Evolutionary conservation across 768 basidiomycete species (phyloP), one percentile per base, ranked within the genome.

Genomic region (Saitozyma sp.): DNA sequence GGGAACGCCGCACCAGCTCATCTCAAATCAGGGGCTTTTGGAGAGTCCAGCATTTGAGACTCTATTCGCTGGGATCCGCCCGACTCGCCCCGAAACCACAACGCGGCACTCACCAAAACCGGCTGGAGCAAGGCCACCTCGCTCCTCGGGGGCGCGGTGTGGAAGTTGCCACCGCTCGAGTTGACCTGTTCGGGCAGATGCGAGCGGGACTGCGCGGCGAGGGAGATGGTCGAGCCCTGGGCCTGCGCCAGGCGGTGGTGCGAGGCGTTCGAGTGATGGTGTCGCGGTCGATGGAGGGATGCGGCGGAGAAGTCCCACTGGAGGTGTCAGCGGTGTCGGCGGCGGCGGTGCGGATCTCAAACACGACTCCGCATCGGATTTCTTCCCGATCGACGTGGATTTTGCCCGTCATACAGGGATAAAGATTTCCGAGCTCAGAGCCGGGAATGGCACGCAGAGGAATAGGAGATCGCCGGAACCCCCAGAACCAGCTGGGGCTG

Each of bases 261-360:
- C 45, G 78, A 74, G 4, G 64, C 48, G 41, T 62, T 65, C 3
- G 69, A 63, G 29, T 77, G 71, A 41, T 77, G 70, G 50, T 86
- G 81, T 77, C 93, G 90, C 29, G 92, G 92, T 61, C 92, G 84
- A 74, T 95, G 93, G n/a, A 96, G 81, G 6, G 88, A 87, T 37
- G 92, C 90, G 66, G 89, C 90, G 5, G 89, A 92, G 75, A 95
- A 96, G 78, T 94, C 93, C 93, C 93, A 97, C 91, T 92, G 67
- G 6, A 37, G 54, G 16, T 16, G 11, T 48, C 16, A 41, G n/a
- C 10, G n/a, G 39, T 29, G 29, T 29, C 29, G 29, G 29, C 29
- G 29, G 29, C 29, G 29, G 5, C 5, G 29, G 29, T 29, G 29
- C 29, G 29, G 29, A 29, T 29, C 29, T 29, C 29, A 29, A 29